Evolutionary conservation across 2,329 filamentous ascomycete genomes (phyloP), one percentile per base, ranked within the genome.

Genomic region (Ophiocordyceps camponoti-rufipedis): DNA sequence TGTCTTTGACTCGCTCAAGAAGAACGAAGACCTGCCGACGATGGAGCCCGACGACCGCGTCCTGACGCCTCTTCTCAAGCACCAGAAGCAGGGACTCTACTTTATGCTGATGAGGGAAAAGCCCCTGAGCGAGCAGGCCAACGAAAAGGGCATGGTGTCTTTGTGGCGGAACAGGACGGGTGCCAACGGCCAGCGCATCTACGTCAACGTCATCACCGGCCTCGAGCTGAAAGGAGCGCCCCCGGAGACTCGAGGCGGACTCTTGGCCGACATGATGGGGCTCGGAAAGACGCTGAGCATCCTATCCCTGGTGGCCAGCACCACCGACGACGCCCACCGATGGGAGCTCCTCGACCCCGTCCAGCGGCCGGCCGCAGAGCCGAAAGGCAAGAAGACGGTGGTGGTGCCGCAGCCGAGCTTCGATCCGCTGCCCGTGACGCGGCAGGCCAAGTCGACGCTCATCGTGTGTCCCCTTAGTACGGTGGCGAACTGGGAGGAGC

Each of bases 401-500:
- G 48, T 57, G 41, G 48, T 41, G 44, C 41, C 29, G 31, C 67
- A 68, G 18, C 58, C 66, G 18, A 57, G 61, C 1, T 58, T 77
- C 16, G 67, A 62, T 2, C 59, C 77, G 18, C 74, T 71, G 12
- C 62, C 56, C 11, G 57, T 83, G n/a, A 62, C 65, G 18, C 69
- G 68, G 40, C 94, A 95, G 55, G 78, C 76, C 6, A 82, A 78
- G 55, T 78, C 84, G 0, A 96, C 91, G 0, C 67, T 98, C 31
- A 71, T 98, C 16, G 77, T 98, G 14, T 93, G 84, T 47, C 91
- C 91, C 1, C 71, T 95, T 3, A 94, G 85, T 55, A 91, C 89
- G 0, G 79, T 96, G 47, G 81, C 82, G 28, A 98, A 96, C 56
- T 98, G 91, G 91, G 82, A 89, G 54, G 79, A 87, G 52, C 91